phyloP scores from a whole-genome alignment of 768 basidiomycete genomes.

The Agrocybe praecox region DNA sequence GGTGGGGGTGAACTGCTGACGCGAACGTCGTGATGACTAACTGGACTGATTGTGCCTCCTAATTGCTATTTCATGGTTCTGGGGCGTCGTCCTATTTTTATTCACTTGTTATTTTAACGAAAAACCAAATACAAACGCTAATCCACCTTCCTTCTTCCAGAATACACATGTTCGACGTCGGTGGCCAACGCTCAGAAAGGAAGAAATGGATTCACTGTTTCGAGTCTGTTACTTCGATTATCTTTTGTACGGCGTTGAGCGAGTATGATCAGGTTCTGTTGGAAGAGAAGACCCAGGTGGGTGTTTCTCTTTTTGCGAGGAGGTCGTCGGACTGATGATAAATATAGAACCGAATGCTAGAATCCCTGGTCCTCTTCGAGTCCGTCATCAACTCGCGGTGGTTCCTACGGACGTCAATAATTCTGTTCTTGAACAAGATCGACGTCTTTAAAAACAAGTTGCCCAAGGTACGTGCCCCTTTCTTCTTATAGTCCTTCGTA shows the following conservation, averaged over 20 bases:
- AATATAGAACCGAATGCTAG: conserved; percentile 89
- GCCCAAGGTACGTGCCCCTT: conserved; percentile 42
- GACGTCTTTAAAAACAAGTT: conserved; percentile 92
- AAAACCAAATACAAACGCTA: no score
- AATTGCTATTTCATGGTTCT: no score
- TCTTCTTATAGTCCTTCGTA: not conserved
- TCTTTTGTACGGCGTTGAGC: conserved; percentile 71
- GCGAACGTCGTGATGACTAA: no score
- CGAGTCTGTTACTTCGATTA: conserved; percentile 62
- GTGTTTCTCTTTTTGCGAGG: conserved; percentile 10
- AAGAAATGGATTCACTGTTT: conserved; percentile 78
- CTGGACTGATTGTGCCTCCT: no score
- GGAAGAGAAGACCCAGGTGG: conserved; percentile 67
- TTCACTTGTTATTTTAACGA: no score
- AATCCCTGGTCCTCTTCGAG: conserved; percentile 70
- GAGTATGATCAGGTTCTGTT: conserved; percentile 77
- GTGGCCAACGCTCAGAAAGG: conserved; percentile 77
- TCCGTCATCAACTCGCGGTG: conserved; percentile 71
- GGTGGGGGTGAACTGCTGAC: no score
- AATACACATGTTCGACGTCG: conserved; percentile 78
- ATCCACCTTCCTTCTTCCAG: conserved; percentile 19
- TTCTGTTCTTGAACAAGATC: conserved; percentile 92
- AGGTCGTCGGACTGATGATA: not conserved
- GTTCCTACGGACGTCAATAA: conserved; percentile 91
- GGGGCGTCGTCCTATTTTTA: not conserved